These are phyloP conservation scores for Dovyalis caffra DNA, from an alignment of 345 rosid species.

Conservation along the genomic window DNA sequence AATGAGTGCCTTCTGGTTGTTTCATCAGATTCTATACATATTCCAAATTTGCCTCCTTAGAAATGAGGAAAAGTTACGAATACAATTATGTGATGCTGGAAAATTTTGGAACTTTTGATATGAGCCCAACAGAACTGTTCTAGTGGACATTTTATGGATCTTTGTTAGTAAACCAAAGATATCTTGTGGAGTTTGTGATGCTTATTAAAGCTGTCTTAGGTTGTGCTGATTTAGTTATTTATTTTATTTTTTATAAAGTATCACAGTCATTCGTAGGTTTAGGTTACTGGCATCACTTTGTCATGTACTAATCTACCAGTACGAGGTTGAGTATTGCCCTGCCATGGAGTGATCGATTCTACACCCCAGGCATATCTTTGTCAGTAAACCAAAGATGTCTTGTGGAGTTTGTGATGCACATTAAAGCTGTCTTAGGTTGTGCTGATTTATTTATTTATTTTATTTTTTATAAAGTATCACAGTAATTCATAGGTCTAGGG, in stretches of 20 bases:
- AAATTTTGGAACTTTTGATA: background rate
- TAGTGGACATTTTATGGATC: background rate
- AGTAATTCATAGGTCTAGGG: background rate
- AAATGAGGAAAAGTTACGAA: background rate
- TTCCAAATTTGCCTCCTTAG: background rate
- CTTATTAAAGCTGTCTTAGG: background rate
- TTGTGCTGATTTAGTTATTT: background rate
- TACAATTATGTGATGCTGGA: background rate
- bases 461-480: too few relatives aligned
- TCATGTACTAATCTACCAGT: background rate
- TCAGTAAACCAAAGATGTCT: background rate
- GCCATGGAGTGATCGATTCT: background rate
- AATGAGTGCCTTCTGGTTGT: background rate
- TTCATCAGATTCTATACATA: background rate
- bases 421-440: constrained; percentile 1
- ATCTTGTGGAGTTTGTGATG: background rate
- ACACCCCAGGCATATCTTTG: background rate
- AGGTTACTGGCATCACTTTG: background rate
- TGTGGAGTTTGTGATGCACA: background rate
- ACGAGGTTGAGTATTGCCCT: background rate
- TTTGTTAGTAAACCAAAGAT: background rate
- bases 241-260: too few relatives aligned
- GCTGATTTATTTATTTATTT: background rate
- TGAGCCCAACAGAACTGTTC: background rate
- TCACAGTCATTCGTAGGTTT: background rate